These are phyloP conservation scores for Fraxinus latifolia DNA, from an alignment of 305 asterid species.

Conservation along the genomic window DNA sequence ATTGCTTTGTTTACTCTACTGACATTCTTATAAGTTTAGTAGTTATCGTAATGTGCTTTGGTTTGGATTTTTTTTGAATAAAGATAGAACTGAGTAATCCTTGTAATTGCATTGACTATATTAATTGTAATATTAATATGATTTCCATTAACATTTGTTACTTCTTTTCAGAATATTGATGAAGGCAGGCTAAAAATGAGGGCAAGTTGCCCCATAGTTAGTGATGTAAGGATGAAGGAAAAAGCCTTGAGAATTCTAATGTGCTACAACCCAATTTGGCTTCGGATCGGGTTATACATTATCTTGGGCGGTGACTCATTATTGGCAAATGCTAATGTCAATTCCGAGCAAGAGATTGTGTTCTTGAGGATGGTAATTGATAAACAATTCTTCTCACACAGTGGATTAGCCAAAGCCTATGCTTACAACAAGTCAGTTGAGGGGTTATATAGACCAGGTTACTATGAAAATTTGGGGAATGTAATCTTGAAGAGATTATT, in stretches of 20 bases:
- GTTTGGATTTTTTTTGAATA: not conserved
- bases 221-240: conserved; percentile 94
- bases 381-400: conserved; percentile 75
- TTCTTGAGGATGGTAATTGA: conserved; percentile 83
- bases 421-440: conserved; percentile 92
- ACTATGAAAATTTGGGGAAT: conserved; percentile 86
- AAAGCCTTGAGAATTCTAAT: conserved; percentile 68
- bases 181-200: conserved; percentile 86
- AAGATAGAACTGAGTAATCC: not conserved
- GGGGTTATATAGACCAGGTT: conserved; percentile 96
- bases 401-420: conserved; percentile 70
- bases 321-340: conserved; percentile 61
- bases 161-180: conserved; percentile 68
- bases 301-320: conserved; percentile 85
- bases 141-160: not conserved
- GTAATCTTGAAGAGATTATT: conserved; percentile 86
- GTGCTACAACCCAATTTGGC: conserved; percentile 86
- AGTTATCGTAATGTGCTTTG: not conserved
- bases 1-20: not conserved
- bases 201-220: conserved; percentile 84
- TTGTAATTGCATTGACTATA: not conserved
- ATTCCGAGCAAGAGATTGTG: conserved; percentile 72
- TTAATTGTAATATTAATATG: not conserved
- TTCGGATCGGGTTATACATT: conserved; percentile 75
- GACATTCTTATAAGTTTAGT: not conserved